A percentile compares a stretch with the other conserved stretches of the same genome.
Conservation (phyloP, 352 stramenopile genomes). For the Salisapilia sapeloensis region DNA sequence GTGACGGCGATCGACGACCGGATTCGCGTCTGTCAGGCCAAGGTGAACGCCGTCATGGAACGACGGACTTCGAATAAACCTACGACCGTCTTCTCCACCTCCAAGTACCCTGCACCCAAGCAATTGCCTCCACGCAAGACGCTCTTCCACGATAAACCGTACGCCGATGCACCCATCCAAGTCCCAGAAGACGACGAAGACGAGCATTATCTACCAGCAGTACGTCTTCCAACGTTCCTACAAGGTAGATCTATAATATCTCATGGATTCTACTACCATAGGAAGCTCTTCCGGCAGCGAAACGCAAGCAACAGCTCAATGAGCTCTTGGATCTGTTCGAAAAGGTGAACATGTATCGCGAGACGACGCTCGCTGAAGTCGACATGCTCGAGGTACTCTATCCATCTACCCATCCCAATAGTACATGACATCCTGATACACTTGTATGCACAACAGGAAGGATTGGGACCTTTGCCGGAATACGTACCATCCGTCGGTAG, state of each 20-base stretch:
- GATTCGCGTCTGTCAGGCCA: conserved; percentile 67
- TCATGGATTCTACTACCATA: conserved; percentile 3
- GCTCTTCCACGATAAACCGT: conserved; percentile 73
- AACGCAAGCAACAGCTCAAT: conserved; percentile 60
- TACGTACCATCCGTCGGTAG: conserved; percentile 69
- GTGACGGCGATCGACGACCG: conserved; percentile 52
- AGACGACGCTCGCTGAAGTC: conserved; percentile 49
- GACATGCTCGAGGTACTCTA: conserved; percentile 65
- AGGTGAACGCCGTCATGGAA: conserved; percentile 68
- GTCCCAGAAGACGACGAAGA: conserved; percentile 56
- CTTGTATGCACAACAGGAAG: no score
- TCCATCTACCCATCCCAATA: background rate
- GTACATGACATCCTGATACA: background rate
- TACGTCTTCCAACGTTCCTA: conserved; percentile 3
- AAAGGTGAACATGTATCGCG: conserved; percentile 62
- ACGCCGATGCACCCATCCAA: conserved; percentile 52
- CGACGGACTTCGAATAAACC: conserved; percentile 69
- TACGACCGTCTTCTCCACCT: conserved; percentile 80
- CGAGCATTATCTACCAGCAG: conserved; percentile 65
- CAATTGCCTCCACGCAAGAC: conserved; percentile 44
- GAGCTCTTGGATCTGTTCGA: conserved; percentile 75
- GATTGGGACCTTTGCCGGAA: conserved; percentile 55
- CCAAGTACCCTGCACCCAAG: conserved; percentile 71
- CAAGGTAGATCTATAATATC: background rate
- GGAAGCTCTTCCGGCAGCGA: conserved; percentile 47